A percentile compares a stretch with the other conserved stretches of the same genome.
These are phyloP conservation scores for Sutorius australiensis DNA, from an alignment of 768 basidiomycete genomes.

Conservation along the genomic window DNA sequence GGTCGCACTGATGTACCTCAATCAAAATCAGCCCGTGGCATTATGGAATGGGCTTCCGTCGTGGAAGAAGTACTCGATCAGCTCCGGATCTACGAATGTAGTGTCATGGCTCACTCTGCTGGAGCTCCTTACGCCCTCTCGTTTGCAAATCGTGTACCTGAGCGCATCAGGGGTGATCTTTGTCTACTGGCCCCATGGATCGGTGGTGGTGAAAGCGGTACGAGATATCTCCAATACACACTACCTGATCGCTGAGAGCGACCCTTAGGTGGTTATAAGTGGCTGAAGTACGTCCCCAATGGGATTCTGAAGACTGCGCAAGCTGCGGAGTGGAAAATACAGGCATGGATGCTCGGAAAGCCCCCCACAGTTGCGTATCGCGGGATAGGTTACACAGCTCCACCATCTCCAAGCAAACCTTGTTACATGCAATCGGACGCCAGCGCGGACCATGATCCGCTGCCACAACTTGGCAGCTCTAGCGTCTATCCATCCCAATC, in stretches of 20 bases:
- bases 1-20: conserved; percentile 75
- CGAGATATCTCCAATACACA: conserved; percentile 28
- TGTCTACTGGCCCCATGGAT: conserved; percentile 97
- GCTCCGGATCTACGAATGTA: conserved; percentile 72
- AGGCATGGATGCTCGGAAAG: conserved; percentile 97
- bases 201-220: conserved; percentile 83
- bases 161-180: conserved; percentile 77
- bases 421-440: conserved; percentile 17
- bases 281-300: conserved; percentile 95
- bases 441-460: conserved; percentile 14
- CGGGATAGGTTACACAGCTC: conserved; percentile 78
- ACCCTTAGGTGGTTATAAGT: conserved; percentile 76
- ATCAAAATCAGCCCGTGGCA: conserved; percentile 66
- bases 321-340: conserved; percentile 95
- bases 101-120: conserved; percentile 93
- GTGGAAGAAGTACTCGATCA: conserved; percentile 89
- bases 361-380: conserved; percentile 81
- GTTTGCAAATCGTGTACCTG: conserved; percentile 69
- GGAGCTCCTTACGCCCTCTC: conserved; percentile 94
- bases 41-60: conserved; percentile 86
- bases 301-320: conserved; percentile 92
- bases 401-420: conserved; percentile 34
- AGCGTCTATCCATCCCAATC: conserved; percentile 29
- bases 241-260: conserved; percentile 10
- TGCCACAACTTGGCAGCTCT: conserved; percentile 20